phyloP scores from a whole-genome alignment of 2,329 filamentous ascomycete genomes.

The Sclerotinia minor region DNA sequence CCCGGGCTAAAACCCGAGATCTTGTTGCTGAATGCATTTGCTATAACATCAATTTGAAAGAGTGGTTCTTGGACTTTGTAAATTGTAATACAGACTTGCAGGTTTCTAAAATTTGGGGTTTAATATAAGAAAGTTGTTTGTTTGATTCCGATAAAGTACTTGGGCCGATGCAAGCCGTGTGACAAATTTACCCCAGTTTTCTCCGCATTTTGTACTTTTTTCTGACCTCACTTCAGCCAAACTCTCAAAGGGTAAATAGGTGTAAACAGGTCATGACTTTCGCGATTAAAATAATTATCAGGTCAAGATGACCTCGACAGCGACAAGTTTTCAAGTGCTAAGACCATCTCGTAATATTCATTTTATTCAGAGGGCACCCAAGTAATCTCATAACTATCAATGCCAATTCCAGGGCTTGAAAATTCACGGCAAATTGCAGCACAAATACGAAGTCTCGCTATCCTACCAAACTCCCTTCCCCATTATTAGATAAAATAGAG shows the following conservation, averaged over 20 bases:
- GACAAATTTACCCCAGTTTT: background rate
- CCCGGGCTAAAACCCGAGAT: slow-evolving; percentile 38
- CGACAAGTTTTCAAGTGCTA: background rate
- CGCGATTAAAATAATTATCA: background rate
- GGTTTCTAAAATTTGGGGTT: background rate
- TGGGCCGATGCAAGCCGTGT: slow-evolving; percentile 6
- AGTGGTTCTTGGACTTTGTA: background rate
- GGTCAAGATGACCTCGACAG: background rate
- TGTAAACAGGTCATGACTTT: background rate
- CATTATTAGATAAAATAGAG: too few species aligned
- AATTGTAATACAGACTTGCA: background rate
- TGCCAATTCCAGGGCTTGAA: slow-evolving; percentile 50
- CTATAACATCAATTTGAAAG: slow-evolving; percentile 20
- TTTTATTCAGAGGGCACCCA: slow-evolving; percentile 33
- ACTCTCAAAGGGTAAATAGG: background rate
- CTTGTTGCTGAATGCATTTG: slow-evolving; percentile 37
- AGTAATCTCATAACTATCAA: slow-evolving; percentile 31
- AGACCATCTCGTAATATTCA: slow-evolving; percentile 36
- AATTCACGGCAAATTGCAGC: slow-evolving; percentile 44
- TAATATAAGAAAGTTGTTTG: background rate
- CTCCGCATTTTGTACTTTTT: background rate
- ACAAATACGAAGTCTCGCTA: slow-evolving; percentile 46
- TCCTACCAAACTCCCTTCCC: slow-evolving; percentile 44
- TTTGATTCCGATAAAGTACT: background rate
- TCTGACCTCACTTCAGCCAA: background rate